Percentiles rank a stretch among this genome's conserved stretches.
Evolutionary conservation across 495 filamentous ascomycete genomes (phyloP).

Genomic region (Polyplosphaeria fusca): DNA sequence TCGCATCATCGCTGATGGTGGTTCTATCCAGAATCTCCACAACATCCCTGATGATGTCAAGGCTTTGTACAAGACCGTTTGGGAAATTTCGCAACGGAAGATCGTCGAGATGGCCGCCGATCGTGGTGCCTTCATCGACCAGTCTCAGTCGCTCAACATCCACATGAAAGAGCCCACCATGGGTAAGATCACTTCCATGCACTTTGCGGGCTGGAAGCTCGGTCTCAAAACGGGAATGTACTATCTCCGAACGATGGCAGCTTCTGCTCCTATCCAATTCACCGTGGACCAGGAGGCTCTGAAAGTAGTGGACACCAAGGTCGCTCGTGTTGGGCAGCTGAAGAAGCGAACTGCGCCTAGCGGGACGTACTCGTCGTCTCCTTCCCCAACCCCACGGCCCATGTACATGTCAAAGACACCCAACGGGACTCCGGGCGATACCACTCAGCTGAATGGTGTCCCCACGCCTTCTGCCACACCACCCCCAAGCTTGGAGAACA

Average conservation of each 20-base stretch:
- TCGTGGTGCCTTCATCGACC: slow-evolving; percentile 96
- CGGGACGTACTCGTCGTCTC: slow-evolving; percentile 39
- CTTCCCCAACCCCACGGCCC: slow-evolving; percentile 59
- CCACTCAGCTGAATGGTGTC: slow-evolving; percentile 50
- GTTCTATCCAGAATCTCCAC: slow-evolving; percentile 92
- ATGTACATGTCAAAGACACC: slow-evolving; percentile 56
- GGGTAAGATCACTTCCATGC: slow-evolving; percentile 99
- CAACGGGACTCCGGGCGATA: slow-evolving; percentile 42
- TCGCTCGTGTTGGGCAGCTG: slow-evolving; percentile 57
- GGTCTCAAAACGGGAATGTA: slow-evolving; percentile 99
- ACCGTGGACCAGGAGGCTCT: slow-evolving; percentile 97
- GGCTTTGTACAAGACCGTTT: slow-evolving; percentile 97
- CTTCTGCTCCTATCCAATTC: slow-evolving; percentile 95
- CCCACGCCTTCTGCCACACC: slow-evolving; percentile 61
- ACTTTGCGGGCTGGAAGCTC: slow-evolving; percentile 98
- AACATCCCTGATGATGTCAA: slow-evolving; percentile 96
- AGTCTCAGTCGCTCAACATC: slow-evolving; percentile 98
- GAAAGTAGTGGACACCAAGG: slow-evolving; percentile 79
- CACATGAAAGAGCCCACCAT: slow-evolving; percentile 98
- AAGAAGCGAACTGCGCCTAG: slow-evolving; percentile 61
- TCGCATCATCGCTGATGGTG: slow-evolving; percentile 95
- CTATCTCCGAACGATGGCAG: slow-evolving; percentile 97
- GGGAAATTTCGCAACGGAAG: slow-evolving; percentile 96
- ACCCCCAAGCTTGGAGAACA: slow-evolving; percentile 49
- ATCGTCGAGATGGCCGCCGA: slow-evolving; percentile 98